Evolutionary conservation across 192 early-diverging fungal genomes (phyloP), one percentile per base, ranked within the genome.

Genomic region (Rhizoclosmatium globosum): DNA sequence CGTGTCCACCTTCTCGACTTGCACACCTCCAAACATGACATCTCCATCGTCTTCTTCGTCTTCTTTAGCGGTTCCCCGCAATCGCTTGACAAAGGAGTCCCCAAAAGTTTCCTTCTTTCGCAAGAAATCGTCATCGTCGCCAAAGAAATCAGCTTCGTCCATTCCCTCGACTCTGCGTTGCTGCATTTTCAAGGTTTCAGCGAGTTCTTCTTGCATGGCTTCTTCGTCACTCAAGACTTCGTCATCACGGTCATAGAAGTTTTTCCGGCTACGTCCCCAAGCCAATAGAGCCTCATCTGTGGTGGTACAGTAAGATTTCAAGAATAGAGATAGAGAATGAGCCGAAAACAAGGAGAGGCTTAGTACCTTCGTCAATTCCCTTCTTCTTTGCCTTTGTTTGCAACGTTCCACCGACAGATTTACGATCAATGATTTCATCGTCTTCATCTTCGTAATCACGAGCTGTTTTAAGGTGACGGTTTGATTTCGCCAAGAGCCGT

Each of bases 71-170:
- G 76, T 78, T 41, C 65, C 65, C 4, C 66, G 23, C 53, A 71
- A 47, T 58, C 78, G 43, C 65, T 71, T 70, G 57, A 62, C 46
- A 19, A 60, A 38, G 9, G 75, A 75, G 47, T 67, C 74, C 19
- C 74, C 62, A 38, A 65, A 58, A 6, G 74, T 68, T 7, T 78
- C 74, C 21, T 78, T 81, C 17, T 83, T 69, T 59, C 47, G 56
- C n/a, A 58, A 17, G 7, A 43, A 46, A 11, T 85, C 83, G 17
- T 66, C 85, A 42, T 87, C 81, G 76, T 87, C 88, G 50, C 92
- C 94, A 58, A 96, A 85, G 78, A 95, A 97, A 87, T 98, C 97
- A 65, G 88, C 93, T 79, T 97, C 97, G 44, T 91, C 86, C 86
- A 97, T 90, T 43, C 84, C 88, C 61, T 92, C 90, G 43, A 95